Evolutionary conservation across 176 grass and related monocot species (phyloP).

Genomic region (Zoysia pacifica): DNA sequence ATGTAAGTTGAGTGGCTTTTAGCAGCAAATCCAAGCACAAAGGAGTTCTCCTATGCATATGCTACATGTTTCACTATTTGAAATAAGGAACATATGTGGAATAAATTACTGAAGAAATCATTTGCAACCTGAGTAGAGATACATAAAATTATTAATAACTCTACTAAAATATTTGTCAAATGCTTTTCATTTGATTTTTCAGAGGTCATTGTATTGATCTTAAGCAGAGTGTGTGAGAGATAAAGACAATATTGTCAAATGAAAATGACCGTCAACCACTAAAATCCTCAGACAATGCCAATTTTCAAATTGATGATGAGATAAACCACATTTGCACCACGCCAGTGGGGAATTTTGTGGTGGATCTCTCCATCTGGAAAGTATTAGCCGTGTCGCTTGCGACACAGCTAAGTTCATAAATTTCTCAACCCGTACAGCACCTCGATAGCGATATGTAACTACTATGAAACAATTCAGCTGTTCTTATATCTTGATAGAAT

Average conservation of each 20-base stretch:
- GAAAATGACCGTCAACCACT: conserved; percentile 35
- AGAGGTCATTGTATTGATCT: conserved; percentile 2
- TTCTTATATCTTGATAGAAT: background rate
- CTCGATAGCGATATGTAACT: background rate
- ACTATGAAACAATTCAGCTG: background rate
- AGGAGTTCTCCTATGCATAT: conserved; percentile 8
- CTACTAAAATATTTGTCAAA: background rate
- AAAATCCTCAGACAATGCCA: background rate
- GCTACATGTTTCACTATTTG: background rate
- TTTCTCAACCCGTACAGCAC: background rate
- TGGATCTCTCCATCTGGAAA: conserved; percentile 29
- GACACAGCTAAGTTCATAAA: background rate
- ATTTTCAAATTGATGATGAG: conserved; percentile 27
- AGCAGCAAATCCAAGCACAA: conserved; percentile 23
- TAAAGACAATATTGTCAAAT: background rate
- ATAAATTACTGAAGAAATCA: background rate
- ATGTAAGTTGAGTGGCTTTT: background rate
- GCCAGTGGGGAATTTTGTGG: background rate
- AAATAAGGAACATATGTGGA: background rate
- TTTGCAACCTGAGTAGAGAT: background rate
- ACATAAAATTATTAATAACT: background rate
- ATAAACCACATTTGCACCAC: too few relatives aligned
- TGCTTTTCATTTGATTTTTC: background rate
- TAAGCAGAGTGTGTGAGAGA: background rate
- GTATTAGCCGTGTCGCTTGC: background rate